Evolutionary conservation across 1,139 yeast genomes (phyloP).

Genomic region (Kazachstania sp.): DNA sequence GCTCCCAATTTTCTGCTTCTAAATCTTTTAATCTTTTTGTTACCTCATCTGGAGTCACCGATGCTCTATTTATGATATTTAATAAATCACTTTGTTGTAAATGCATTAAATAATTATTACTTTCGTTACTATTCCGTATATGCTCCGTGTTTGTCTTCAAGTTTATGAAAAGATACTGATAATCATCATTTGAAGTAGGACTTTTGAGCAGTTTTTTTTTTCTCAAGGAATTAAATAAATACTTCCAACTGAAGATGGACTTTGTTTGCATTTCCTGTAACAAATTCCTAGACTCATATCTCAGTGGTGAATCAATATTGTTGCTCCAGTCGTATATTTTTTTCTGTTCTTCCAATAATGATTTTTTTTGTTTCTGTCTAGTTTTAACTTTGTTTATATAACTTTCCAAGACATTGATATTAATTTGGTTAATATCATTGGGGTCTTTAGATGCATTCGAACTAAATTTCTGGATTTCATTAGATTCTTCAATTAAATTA

Average conservation of each 20-base stretch:
- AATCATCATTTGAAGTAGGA: too few species aligned
- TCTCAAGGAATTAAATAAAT: not conserved
- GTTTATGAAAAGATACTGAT: slow-evolving; percentile 14
- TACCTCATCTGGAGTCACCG: slow-evolving; percentile 19
- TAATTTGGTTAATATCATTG: slow-evolving; percentile 5
- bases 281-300: not conserved
- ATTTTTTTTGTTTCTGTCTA: slow-evolving; percentile 13
- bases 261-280: not conserved
- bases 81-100: slow-evolving; percentile 21
- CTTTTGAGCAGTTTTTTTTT: not conserved
- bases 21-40: slow-evolving; percentile 13
- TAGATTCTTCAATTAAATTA: slow-evolving; percentile 8
- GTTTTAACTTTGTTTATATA: slow-evolving; percentile 16
- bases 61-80: slow-evolving; percentile 20
- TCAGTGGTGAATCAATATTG: not conserved
- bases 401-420: slow-evolving; percentile 11
- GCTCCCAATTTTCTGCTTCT: slow-evolving; percentile 21
- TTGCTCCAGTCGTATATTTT: slow-evolving; percentile 18
- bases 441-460: not conserved
- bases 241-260: not conserved
- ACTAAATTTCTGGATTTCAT: slow-evolving; percentile 3
- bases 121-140: slow-evolving; percentile 8
- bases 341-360: slow-evolving; percentile 13
- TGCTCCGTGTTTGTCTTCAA: slow-evolving; percentile 8
- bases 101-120: slow-evolving; percentile 12